Conservation (phyloP, 345 rosid genomes). For the Jatropha curcas region DNA sequence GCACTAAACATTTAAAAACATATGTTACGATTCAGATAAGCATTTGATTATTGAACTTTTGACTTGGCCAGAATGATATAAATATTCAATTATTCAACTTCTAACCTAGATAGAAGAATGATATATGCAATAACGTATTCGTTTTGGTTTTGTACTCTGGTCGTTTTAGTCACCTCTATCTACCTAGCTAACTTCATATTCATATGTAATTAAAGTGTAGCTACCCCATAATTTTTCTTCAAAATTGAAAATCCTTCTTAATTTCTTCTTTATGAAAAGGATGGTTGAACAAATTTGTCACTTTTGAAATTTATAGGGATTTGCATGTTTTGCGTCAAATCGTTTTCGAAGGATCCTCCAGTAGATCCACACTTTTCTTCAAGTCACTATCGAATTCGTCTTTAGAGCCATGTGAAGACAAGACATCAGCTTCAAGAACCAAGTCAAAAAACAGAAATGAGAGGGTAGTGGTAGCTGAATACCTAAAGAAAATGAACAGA, state of each 20-base stretch:
- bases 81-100: too few relatives aligned
- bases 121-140: too few relatives aligned
- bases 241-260: not conserved
- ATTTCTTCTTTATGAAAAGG: not conserved
- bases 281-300: conserved; percentile 15
- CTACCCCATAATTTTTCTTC: not conserved
- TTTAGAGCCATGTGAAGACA: conserved; percentile 47
- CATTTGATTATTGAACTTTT: too few relatives aligned
- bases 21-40: too few relatives aligned
- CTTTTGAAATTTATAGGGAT: conserved; percentile 1
- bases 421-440: conserved; percentile 36
- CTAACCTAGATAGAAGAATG: too few relatives aligned
- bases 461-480: not conserved
- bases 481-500: too few relatives aligned
- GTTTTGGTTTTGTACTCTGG: not conserved
- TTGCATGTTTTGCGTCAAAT: conserved; percentile 41
- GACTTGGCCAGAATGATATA: too few relatives aligned
- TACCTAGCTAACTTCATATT: not conserved
- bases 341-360: conserved; percentile 58
- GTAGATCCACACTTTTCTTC: conserved; percentile 54
- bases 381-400: conserved; percentile 47
- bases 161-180: not conserved
- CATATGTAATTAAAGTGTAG: too few relatives aligned
- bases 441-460: conserved; percentile 20
- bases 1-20: too few relatives aligned